Evolutionary conservation across 2,329 filamentous ascomycete species (phyloP).

Genomic region (Aspergillus proliferans): DNA sequence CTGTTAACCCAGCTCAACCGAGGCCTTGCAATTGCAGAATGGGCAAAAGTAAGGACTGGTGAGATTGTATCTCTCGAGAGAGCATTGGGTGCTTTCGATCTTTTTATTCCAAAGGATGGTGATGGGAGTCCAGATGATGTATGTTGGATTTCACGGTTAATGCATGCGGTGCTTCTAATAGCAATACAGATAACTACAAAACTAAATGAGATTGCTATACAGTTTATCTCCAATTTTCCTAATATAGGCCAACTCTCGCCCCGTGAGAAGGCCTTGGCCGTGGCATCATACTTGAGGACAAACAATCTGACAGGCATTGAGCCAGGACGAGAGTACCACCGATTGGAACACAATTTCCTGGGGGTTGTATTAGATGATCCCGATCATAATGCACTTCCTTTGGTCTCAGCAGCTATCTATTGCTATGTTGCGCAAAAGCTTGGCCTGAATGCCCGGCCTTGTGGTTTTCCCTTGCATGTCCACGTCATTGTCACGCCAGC

Average conservation of each 20-base stretch:
- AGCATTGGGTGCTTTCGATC: slow-evolving; percentile 75
- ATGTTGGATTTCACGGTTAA: slow-evolving; percentile 17
- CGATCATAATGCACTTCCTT: slow-evolving; percentile 71
- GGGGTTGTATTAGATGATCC: slow-evolving; percentile 69
- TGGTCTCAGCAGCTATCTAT: slow-evolving; percentile 83
- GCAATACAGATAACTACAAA: slow-evolving; percentile 53
- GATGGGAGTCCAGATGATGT: slow-evolving; percentile 70
- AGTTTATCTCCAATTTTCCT: slow-evolving; percentile 50
- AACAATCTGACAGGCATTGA: slow-evolving; percentile 65
- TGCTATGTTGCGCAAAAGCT: slow-evolving; percentile 70
- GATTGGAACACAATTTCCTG: slow-evolving; percentile 80
- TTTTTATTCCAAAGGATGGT: slow-evolving; percentile 74
- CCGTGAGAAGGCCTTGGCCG: slow-evolving; percentile 59
- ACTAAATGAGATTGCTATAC: slow-evolving; percentile 57
- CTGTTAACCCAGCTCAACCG: slow-evolving; percentile 76
- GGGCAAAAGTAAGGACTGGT: slow-evolving; percentile 53
- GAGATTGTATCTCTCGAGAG: slow-evolving; percentile 60
- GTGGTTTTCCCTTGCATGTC: slow-evolving; percentile 77
- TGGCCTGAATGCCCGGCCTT: slow-evolving; percentile 69
- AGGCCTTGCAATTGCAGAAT: slow-evolving; percentile 69
- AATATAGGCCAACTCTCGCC: slow-evolving; percentile 53
- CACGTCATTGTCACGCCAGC: slow-evolving; percentile 68
- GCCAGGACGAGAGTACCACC: slow-evolving; percentile 65
- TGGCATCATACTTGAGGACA: slow-evolving; percentile 64
- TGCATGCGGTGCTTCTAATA: slow-evolving; percentile 9